These are phyloP conservation scores for Ogataea pini DNA, from an alignment of 805 yeast species.

Conservation along the genomic window DNA sequence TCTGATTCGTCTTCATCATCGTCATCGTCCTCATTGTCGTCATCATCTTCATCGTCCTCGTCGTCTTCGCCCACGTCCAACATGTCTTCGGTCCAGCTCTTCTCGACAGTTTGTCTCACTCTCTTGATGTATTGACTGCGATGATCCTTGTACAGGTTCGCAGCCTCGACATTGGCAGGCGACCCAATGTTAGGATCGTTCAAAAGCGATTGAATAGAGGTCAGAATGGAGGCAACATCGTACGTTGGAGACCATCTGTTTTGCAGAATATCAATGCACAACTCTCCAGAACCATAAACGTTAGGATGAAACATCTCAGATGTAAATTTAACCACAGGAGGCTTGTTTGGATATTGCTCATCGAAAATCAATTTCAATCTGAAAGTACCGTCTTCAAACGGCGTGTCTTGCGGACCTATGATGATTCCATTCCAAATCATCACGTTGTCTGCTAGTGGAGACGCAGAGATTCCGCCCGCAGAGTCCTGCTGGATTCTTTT, in stretches of 20 bases:
- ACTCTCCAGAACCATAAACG: constrained; percentile 92
- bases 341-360: constrained; percentile 97
- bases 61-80: constrained; percentile 55
- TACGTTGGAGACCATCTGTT: constrained; percentile 99
- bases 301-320: constrained; percentile 98
- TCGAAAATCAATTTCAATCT: constrained; percentile 83
- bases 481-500: constrained; percentile 98
- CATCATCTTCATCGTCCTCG: constrained; percentile 32
- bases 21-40: constrained; percentile 25
- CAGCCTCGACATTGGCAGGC: constrained; percentile 98
- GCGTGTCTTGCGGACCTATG: constrained; percentile 96
- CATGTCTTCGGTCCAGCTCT: constrained; percentile 86
- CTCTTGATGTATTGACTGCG: constrained; percentile 87
- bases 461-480: constrained; percentile 96
- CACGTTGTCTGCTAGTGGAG: constrained; percentile 95
- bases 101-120: constrained; percentile 93
- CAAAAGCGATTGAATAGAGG: constrained; percentile 86
- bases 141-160: constrained; percentile 92
- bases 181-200: constrained; percentile 96
- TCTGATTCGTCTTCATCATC: constrained; percentile 15
- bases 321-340: constrained; percentile 88
- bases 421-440: constrained; percentile 98
- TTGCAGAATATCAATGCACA: constrained; percentile 93
- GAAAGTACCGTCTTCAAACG: constrained; percentile 97
- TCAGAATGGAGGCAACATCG: constrained; percentile 92